These are phyloP conservation scores for Populus deltoides DNA, from an alignment of 345 rosid genomes.

Conservation along the genomic window DNA sequence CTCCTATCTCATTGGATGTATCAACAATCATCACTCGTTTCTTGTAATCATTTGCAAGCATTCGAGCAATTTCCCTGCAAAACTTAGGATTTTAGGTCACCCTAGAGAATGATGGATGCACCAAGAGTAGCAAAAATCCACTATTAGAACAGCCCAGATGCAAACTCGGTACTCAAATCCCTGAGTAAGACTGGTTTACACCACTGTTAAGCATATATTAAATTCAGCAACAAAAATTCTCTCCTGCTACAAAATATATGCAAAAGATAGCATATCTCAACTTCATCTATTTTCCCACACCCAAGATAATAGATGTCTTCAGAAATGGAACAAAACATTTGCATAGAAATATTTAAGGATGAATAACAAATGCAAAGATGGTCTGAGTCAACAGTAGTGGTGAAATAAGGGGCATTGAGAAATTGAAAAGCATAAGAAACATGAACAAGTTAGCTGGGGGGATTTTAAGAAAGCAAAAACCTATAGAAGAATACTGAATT, in stretches of 20 bases:
- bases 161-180: neutral
- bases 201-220: too few species aligned
- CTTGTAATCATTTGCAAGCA: slow-evolving; percentile 84
- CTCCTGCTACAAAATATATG: too few species aligned
- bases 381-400: too few species aligned
- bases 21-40: slow-evolving; percentile 95
- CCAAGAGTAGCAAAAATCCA: neutral
- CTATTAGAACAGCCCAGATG: neutral
- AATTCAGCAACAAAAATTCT: too few species aligned
- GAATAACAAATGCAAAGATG: neutral
- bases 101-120: neutral
- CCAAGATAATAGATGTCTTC: neutral
- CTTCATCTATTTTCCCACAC: too few species aligned
- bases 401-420: neutral
- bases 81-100: slow-evolving; percentile 8
- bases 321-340: neutral
- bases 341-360: neutral
- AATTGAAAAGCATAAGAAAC: neutral
- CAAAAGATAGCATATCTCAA: too few species aligned
- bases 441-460: neutral
- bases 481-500: neutral
- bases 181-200: neutral
- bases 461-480: neutral
- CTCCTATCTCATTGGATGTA: slow-evolving; percentile 94
- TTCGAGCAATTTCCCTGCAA: slow-evolving; percentile 82